Evolutionary conservation across 2,329 filamentous ascomycete genomes (phyloP), one percentile per base, ranked within the genome.

Genomic region (Plectosphaerella plurivora): DNA sequence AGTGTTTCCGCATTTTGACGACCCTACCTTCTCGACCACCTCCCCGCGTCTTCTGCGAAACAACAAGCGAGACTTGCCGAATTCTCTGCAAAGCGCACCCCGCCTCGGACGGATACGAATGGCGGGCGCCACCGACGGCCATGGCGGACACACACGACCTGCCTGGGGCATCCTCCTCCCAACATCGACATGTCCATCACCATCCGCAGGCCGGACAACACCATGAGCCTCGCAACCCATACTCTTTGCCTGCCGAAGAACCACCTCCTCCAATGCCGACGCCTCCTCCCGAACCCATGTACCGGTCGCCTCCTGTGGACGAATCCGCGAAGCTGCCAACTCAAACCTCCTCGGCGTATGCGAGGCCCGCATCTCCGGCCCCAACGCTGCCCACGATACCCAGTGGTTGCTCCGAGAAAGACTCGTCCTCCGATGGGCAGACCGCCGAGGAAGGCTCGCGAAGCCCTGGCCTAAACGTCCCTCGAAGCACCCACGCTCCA

Each of bases 341-440:
- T 7, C 47, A 35, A 25, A 25, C 47, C 15, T 35, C 48, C 16
- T 18, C 39, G 9, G 20, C 48, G 16, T 15, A 28, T n/a, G 37
- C 48, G 24, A 18, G 37, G 14, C 28, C 48, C 33, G 52, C 55
- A 11, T 54, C 56, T 22, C 55, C 54, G n/a, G 56, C 54, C 25
- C 50, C 56, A 22, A 47, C 54, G 11, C 50, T 56, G 25, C 50
- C 56, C 36, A 53, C 52, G 9, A 56, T 56, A 14, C 56, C 35
- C 18, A 54, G 47, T 18, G 56, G 56, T 9, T 50, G 51, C 44
- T 56, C 54, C 24, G 54, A 56, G 20, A 52, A 56, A 49, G 56
- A 56, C n/a, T 37, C 50, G 18, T 56, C 56, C 14, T 56, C 56
- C 11, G 54, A 56, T 50, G 44, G 24, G 53, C 50, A 11, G 53